Percentiles rank a stretch among this genome's conserved stretches.
These are phyloP conservation scores for Naganishia friedmannii DNA, from an alignment of 768 basidiomycete species.

Conservation along the genomic window DNA sequence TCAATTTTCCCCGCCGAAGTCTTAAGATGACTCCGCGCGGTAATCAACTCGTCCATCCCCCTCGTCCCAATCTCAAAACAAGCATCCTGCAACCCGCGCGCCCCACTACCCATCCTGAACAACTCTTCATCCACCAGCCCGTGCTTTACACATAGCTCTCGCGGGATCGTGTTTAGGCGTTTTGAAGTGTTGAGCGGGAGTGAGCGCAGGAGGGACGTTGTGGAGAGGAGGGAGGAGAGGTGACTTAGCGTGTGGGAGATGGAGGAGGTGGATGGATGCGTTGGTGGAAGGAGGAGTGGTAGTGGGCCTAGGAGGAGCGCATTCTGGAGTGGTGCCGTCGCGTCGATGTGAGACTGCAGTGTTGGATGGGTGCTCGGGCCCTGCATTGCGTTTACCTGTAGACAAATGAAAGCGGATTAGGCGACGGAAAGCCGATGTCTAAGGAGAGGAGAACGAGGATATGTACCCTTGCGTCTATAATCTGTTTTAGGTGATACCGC, in stretches of 20 bases:
- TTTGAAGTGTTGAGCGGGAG: conserved; percentile 43
- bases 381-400: conserved; percentile 38
- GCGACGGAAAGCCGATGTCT: not conserved
- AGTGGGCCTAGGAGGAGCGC: conserved; percentile 47
- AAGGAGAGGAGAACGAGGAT: not conserved
- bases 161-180: conserved; percentile 42
- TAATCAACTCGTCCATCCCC: conserved; percentile 52
- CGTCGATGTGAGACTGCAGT: conserved; percentile 41
- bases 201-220: conserved; percentile 44
- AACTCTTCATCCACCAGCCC: conserved; percentile 49
- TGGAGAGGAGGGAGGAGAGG: conserved; percentile 45
- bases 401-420: not conserved
- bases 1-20: conserved; percentile 39
- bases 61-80: conserved; percentile 48
- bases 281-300: conserved; percentile 47
- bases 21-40: conserved; percentile 49
- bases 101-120: conserved; percentile 58
- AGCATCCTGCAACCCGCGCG: conserved; percentile 45
- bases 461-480: conserved; percentile 48
- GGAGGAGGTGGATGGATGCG: conserved; percentile 38
- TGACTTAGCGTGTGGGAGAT: conserved; percentile 49
- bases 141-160: conserved; percentile 42
- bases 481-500: conserved; percentile 48
- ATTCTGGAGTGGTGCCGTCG: conserved; percentile 43
- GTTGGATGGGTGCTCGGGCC: conserved; percentile 38